phyloP scores from a whole-genome alignment of 2,329 filamentous ascomycete genomes.

The Dothiorella sarmentorum region DNA sequence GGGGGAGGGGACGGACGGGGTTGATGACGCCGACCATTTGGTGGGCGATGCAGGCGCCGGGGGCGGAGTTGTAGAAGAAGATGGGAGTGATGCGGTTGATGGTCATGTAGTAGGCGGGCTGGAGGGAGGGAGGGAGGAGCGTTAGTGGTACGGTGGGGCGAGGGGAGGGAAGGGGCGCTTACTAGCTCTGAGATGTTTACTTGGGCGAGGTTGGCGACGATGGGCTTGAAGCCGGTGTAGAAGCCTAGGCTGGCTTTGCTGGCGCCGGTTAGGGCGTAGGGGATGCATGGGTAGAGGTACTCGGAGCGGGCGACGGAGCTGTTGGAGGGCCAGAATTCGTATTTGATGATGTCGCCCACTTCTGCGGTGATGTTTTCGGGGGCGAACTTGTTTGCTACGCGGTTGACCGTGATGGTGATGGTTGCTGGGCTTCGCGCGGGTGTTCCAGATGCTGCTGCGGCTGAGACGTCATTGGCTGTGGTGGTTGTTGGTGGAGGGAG shows the following conservation, averaged over 20 bases:
- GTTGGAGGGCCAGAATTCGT: slow-evolving; percentile 41
- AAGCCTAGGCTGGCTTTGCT: background rate
- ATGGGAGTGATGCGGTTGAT: slow-evolving; percentile 35
- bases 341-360: slow-evolving; percentile 33
- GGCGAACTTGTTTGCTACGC: background rate
- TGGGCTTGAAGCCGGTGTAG: slow-evolving; percentile 8
- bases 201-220: slow-evolving; percentile 3
- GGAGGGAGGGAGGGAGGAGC: background rate
- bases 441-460: background rate
- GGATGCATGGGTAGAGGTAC: slow-evolving; percentile 32
- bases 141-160: background rate
- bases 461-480: background rate
- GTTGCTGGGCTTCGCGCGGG: background rate
- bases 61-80: slow-evolving; percentile 49
- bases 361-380: background rate
- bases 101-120: slow-evolving; percentile 20
- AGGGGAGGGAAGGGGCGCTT: background rate
- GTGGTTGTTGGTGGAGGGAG: background rate
- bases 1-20: slow-evolving; percentile 45
- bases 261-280: background rate
- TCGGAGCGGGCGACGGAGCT: slow-evolving; percentile 43
- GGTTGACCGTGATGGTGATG: slow-evolving; percentile 4
- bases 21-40: slow-evolving; percentile 78
- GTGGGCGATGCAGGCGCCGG: slow-evolving; percentile 60
- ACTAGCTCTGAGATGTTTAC: background rate